Base-by-base conservation (phyloP, 2,329 filamentous ascomycete genomes). In the Beauveria bassiana region DNA sequence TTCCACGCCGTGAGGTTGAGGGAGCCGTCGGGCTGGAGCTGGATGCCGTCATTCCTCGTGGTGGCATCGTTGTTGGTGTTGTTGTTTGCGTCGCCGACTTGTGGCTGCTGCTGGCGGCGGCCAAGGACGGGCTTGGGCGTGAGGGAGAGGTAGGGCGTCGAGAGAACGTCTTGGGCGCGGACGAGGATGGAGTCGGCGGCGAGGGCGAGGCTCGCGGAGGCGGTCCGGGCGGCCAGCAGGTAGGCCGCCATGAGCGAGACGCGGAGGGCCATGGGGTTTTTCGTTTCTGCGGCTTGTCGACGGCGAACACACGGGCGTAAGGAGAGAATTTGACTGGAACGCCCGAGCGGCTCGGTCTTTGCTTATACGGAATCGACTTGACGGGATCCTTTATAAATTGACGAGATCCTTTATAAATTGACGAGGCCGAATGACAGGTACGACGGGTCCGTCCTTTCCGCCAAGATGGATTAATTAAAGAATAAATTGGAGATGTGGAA, bases 1-100 rank as follows among this genome's bases (percentile, higher is more conserved):
- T 86, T 77, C 86, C 86, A 89, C 7, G 77, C 73, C 3, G 79
- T 79, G 68, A 81, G 70, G 73, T 86, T 81, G 65, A 81, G 70
- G n/a, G 72, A 74, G 58, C 77, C 78, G 65, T 80, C 73, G 31
- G 71, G 65, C 61, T 75, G 77, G 56, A 78, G 66, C 22, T 70
- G 65, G 28, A 77, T 70, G 42, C 71, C 71, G 7, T 65, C 52
- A 18, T 38, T 38, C 5, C 34, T 38, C 34, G 64, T 3, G 26
- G 26, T 12, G 43, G 16, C 43, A 12, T n/a, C 4, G 43, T 10
- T 20, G 43, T 9, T 9, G 42, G 7, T 28, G 26, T 65, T 64
- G 26, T 63, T 26, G 42, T 54, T 20, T 50, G 26, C n/a, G 22
- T 28, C 26, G 22, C 31, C 5, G 14, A 14, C 12, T 38, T 38